Base-by-base conservation (phyloP, 257 asterid species). In the Coffea eugenioides region DNA sequence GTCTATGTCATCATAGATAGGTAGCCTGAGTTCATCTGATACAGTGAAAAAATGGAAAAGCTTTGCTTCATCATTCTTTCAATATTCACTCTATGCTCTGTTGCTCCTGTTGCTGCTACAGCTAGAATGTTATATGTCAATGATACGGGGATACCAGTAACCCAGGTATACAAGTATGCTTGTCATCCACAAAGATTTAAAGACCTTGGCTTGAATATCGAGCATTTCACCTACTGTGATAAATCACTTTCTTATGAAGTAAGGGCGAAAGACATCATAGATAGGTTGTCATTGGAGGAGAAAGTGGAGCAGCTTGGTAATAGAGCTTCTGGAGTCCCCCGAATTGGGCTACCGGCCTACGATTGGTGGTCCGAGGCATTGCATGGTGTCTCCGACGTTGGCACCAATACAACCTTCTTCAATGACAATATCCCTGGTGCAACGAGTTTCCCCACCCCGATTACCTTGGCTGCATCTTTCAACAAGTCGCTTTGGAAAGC, bases 341-440 rank as follows among this genome's bases (percentile, higher is more conserved):
- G 91, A 20, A 66, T 88, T 34, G 90, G 89, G 5, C 82, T 89
- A 11, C 90, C 89, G 5, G n/a, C 65, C 57, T 90, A 90, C 67
- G 80, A 81, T 80, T 86, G 93, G 91, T 90, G 93, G 93, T 86
- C 91, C 2, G 91, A 90, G 85, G 93, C 93, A 2, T 79, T 89
- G 67, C 91, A 89, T 14, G 92, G 90, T 14, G 83, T 87, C 46
- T 80, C 90, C 36, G 56, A 85, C 5, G 83, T 86, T 3, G 87
- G 23, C 43, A 27, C 54, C 0, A 52, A 52, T 52, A 61, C 65
- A 69, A 54, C 84, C 75, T 43, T 36, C 41, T 78, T 67, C 41
- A 66, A 69, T 46, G 39, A 48, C 12, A 43, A 46, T 4, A 69
- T 78, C n/a, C 81, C 68, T 36, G 77, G 71, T 71, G 61, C 77